A percentile compares a stretch with the other conserved stretches of the same genome.
These are phyloP conservation scores for Meyerozyma smithsonii DNA, from an alignment of 1,139 yeast genomes.

Conservation along the genomic window DNA sequence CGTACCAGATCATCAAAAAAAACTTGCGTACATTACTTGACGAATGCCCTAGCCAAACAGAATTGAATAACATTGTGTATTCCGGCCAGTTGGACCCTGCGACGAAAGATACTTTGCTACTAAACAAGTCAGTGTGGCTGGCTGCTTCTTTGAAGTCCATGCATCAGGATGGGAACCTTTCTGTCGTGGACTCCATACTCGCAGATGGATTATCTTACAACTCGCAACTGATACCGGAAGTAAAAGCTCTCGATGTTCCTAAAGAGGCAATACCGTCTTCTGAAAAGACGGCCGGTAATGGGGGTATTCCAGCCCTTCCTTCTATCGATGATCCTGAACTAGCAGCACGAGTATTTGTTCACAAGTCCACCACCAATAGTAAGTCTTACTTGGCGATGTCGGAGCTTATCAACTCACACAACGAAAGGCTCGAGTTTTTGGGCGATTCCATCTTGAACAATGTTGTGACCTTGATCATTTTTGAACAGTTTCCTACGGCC, in stretches of 20 bases:
- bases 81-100: slow-evolving; percentile 6
- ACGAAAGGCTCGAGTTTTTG: slow-evolving; percentile 87
- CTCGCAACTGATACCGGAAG: neutral
- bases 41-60: slow-evolving; percentile 9
- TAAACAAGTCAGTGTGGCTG: slow-evolving; percentile 8
- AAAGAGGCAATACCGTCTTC: neutral
- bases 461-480: slow-evolving; percentile 65
- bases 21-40: slow-evolving; percentile 10
- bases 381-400: slow-evolving; percentile 50
- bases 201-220: neutral
- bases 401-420: slow-evolving; percentile 62
- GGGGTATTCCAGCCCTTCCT: slow-evolving; percentile 59
- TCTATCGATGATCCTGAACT: slow-evolving; percentile 55
- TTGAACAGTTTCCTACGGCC: slow-evolving; percentile 59
- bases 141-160: slow-evolving; percentile 10
- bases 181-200: slow-evolving; percentile 10
- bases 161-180: slow-evolving; percentile 6
- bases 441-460: slow-evolving; percentile 88
- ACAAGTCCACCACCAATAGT: slow-evolving; percentile 66
- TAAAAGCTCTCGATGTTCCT: neutral
- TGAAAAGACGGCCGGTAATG: neutral
- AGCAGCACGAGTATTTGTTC: slow-evolving; percentile 71
- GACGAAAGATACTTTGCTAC: slow-evolving; percentile 8
- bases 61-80: slow-evolving; percentile 4
- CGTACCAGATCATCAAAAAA: slow-evolving; percentile 11